These are phyloP conservation scores for Cladosporium cucumerinum DNA, from an alignment of 2,329 filamentous ascomycete genomes.

Conservation along the genomic window DNA sequence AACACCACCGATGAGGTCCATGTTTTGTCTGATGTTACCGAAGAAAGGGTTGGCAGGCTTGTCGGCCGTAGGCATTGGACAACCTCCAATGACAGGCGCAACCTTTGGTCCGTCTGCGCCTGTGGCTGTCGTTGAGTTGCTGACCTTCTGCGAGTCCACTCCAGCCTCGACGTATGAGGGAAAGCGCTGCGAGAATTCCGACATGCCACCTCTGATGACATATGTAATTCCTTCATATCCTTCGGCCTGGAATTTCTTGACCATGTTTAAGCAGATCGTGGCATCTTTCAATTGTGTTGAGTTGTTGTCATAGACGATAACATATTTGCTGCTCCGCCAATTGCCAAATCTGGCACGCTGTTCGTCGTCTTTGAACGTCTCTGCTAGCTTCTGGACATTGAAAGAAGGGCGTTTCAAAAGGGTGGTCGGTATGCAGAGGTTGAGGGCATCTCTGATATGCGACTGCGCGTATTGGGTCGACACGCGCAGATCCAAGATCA, in stretches of 20 bases:
- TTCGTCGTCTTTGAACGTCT: slow-evolving; percentile 72
- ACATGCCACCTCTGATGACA: slow-evolving; percentile 80
- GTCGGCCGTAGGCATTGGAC: slow-evolving; percentile 68
- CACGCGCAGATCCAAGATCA: slow-evolving; percentile 83
- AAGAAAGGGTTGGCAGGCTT: slow-evolving; percentile 85
- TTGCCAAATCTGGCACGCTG: slow-evolving; percentile 70
- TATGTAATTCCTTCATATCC: slow-evolving; percentile 71
- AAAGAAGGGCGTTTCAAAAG: slow-evolving; percentile 87
- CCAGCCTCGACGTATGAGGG: slow-evolving; percentile 60
- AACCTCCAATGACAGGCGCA: slow-evolving; percentile 82
- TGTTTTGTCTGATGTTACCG: slow-evolving; percentile 91
- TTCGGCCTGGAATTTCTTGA: slow-evolving; percentile 88
- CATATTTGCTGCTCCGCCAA: slow-evolving; percentile 71
- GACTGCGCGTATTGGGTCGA: slow-evolving; percentile 75
- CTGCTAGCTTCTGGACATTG: slow-evolving; percentile 79
- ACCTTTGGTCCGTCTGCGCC: slow-evolving; percentile 54
- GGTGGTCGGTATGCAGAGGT: slow-evolving; percentile 92
- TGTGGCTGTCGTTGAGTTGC: slow-evolving; percentile 33
- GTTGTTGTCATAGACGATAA: slow-evolving; percentile 82
- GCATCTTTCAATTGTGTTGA: slow-evolving; percentile 80
- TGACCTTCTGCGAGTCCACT: slow-evolving; percentile 18
- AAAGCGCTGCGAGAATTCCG: slow-evolving; percentile 65
- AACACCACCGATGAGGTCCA: slow-evolving; percentile 89
- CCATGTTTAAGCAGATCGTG: slow-evolving; percentile 73
- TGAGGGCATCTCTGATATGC: slow-evolving; percentile 76